Evolutionary conservation across 2,329 filamentous ascomycete genomes (phyloP).

Genomic region (Dactylellina parvicollis): DNA sequence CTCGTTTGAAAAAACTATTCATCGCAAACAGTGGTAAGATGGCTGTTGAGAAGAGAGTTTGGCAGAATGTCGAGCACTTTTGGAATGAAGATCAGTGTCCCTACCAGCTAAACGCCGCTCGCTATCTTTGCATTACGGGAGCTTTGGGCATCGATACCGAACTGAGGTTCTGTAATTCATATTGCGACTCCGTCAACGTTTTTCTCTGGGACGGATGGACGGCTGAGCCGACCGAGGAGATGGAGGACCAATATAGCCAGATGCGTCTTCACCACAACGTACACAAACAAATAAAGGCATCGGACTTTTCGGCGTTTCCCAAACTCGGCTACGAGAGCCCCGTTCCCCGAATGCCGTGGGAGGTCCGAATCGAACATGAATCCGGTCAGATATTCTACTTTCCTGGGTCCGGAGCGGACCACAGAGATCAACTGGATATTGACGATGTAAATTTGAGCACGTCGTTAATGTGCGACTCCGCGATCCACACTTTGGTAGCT

Average conservation of each 20-base stretch:
- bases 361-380: constrained; percentile 31
- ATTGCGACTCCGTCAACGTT: constrained; percentile 42
- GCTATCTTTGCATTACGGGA: constrained; percentile 42
- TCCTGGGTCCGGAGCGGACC: constrained; percentile 40
- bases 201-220: constrained; percentile 51
- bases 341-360: constrained; percentile 48
- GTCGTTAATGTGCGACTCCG: constrained; percentile 29
- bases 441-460: constrained; percentile 33
- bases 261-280: constrained; percentile 34
- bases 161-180: constrained; percentile 41
- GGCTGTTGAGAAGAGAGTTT: constrained; percentile 28
- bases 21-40: constrained; percentile 46
- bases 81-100: constrained; percentile 20
- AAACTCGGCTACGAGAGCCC: constrained; percentile 32
- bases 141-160: constrained; percentile 47
- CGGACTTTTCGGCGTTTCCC: neutral
- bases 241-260: constrained; percentile 23
- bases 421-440: constrained; percentile 27
- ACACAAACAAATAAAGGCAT: constrained; percentile 27
- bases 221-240: neutral
- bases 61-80: constrained; percentile 22
- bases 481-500: constrained; percentile 31
- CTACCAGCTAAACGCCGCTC: constrained; percentile 38
- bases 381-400: constrained; percentile 41
- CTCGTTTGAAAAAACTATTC: constrained; percentile 38